Conservation (phyloP, 345 rosid species). For the Melaleuca alternifolia region DNA sequence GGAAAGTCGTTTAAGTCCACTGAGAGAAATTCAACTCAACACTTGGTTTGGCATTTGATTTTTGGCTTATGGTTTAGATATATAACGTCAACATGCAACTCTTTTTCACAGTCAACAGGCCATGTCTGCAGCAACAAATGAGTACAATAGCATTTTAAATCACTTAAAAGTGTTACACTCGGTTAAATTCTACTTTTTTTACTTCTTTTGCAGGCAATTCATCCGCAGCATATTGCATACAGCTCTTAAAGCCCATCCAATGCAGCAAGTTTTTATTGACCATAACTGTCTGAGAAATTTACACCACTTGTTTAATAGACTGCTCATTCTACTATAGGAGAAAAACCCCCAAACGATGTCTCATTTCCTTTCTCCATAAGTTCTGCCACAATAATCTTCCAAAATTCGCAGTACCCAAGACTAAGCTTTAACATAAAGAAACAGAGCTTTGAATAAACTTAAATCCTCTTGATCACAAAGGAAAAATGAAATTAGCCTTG, state of each 20-base stretch:
- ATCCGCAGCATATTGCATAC: background rate
- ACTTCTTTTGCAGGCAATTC: too few species aligned
- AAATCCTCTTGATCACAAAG: background rate
- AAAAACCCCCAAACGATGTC: background rate
- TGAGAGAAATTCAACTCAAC: background rate
- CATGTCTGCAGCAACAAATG: background rate
- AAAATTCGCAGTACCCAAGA: background rate
- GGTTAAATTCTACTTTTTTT: background rate
- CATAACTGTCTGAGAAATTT: too few species aligned
- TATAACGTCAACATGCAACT: background rate
- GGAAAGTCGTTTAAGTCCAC: background rate
- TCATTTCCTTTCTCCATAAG: background rate
- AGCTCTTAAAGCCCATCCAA: background rate
- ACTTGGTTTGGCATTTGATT: background rate
- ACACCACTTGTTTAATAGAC: background rate
- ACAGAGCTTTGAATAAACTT: background rate
- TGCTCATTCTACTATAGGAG: background rate
- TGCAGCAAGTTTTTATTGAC: background rate
- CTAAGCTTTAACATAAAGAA: background rate
- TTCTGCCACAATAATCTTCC: background rate
- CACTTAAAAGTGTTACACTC: background rate
- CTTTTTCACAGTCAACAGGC: background rate
- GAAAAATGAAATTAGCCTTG: background rate
- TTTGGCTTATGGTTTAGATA: background rate
- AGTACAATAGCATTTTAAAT: background rate